These are phyloP conservation scores for Eucalyptus erythrocorys DNA, from an alignment of 345 rosid genomes.

Conservation along the genomic window DNA sequence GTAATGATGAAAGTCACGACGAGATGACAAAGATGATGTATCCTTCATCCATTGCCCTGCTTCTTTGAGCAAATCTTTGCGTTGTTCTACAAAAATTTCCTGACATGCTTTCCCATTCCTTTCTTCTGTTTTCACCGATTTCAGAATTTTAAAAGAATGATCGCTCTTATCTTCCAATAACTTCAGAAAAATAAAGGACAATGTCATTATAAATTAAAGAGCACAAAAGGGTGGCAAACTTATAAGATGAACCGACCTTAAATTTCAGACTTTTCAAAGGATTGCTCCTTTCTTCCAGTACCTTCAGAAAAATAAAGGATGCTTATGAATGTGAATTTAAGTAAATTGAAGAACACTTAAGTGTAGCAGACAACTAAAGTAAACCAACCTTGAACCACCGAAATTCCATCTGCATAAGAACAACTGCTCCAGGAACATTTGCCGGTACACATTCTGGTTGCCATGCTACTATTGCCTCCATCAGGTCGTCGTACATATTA, in stretches of 20 bases:
- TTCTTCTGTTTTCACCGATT: neutral
- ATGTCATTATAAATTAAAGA: neutral
- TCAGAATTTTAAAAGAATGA: neutral
- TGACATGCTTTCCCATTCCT: neutral
- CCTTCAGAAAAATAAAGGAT: neutral
- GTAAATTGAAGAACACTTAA: neutral
- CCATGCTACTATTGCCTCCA: neutral
- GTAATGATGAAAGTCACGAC: neutral
- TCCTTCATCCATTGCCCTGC: neutral
- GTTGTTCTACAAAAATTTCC: neutral
- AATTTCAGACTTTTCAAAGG: neutral
- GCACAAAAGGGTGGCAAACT: neutral
- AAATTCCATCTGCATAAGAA: neutral
- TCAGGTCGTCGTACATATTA: neutral
- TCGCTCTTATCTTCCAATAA: neutral
- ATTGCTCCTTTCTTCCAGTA: neutral
- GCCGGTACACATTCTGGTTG: neutral
- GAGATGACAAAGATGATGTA: neutral
- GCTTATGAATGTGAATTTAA: neutral
- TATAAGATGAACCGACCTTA: neutral
- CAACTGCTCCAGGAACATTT: neutral
- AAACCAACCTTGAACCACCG: neutral
- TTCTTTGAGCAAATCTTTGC: neutral
- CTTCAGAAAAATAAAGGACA: neutral
- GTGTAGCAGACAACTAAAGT: neutral